phyloP scores from a whole-genome alignment of 2,329 filamentous ascomycete genomes.

The Calonectria crousiana region DNA sequence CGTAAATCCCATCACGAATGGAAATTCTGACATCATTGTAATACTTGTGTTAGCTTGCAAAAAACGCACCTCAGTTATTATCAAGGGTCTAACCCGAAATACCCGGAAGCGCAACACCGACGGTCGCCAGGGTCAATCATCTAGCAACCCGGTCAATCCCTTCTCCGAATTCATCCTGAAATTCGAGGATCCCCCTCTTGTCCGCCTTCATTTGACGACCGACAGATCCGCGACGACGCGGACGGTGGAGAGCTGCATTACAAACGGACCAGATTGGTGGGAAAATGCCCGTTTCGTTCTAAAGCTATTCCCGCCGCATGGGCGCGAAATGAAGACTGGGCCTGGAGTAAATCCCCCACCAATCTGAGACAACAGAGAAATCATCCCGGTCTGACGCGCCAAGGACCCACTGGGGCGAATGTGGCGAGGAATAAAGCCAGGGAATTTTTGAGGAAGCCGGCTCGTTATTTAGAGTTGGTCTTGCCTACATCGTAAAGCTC shows the following conservation, averaged over 20 bases:
- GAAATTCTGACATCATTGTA: background rate
- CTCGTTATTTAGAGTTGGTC: background rate
- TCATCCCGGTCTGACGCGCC: background rate
- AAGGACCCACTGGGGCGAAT: background rate
- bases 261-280: background rate
- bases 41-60: background rate
- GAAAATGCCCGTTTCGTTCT: background rate
- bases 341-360: conserved; percentile 1
- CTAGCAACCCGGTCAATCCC: background rate
- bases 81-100: background rate
- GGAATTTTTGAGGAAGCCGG: background rate
- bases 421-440: background rate
- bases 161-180: background rate
- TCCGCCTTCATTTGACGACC: background rate
- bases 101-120: background rate
- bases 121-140: background rate
- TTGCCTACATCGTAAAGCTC: background rate
- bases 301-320: background rate
- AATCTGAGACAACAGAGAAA: background rate
- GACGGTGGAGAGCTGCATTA: background rate
- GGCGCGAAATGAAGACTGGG: background rate
- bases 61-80: background rate
- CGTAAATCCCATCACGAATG: background rate
- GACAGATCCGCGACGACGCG: background rate
- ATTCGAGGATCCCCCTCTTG: background rate